Base-by-base conservation (phyloP, 306 rosid species). In the Malus sylvestris region DNA sequence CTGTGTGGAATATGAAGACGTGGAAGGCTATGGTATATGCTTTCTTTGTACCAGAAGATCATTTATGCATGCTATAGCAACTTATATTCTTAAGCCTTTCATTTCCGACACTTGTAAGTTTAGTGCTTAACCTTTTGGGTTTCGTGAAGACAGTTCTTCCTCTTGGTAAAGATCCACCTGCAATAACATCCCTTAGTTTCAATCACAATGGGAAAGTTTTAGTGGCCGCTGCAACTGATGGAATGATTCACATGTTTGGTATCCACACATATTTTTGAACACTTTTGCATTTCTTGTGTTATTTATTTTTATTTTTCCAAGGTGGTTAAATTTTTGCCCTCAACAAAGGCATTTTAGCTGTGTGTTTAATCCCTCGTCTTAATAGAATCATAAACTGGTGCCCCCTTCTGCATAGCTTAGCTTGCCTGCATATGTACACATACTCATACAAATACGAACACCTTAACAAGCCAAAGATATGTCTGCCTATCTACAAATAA, bases 201-300 rank as follows among this genome's bases (percentile, higher is more conserved):
- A 94, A 92, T 84, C 98, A 94, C 86, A 94, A 94, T 61, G 98
- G 98, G 76, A 94, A 94, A 83, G 88, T 94, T 85, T 87, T 94
- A 83, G 98, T 96, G 30, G 98, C 98, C 46, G 80, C 96, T 71
- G 98, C 98, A 19, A 77, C 87, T 64, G 98, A 94, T 84, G 98
- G 98, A 85, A 92, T 92, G 98, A 94, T 94, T 85, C 97, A 94
- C 86, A 90, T 94, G 93, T 94, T 94, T 79, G 98, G 98, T 94
- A 91, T 94, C 98, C 98, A 15, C 29, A 44, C n/a, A 29, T n/a
- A 30, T 80, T 35, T 16, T 32, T 72, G 11, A 38, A 11, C 4
- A 51, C 30, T n/a, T 65, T 19, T 55, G 73, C 23, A 42, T 32
- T 49, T 29, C 40, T 20, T 71, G 67, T 10, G 20, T 6, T 51